A percentile compares a stretch with the other conserved stretches of the same genome.
Conservation (phyloP, 805 yeast genomes). For the Cyberlindnera euphorbiae region DNA sequence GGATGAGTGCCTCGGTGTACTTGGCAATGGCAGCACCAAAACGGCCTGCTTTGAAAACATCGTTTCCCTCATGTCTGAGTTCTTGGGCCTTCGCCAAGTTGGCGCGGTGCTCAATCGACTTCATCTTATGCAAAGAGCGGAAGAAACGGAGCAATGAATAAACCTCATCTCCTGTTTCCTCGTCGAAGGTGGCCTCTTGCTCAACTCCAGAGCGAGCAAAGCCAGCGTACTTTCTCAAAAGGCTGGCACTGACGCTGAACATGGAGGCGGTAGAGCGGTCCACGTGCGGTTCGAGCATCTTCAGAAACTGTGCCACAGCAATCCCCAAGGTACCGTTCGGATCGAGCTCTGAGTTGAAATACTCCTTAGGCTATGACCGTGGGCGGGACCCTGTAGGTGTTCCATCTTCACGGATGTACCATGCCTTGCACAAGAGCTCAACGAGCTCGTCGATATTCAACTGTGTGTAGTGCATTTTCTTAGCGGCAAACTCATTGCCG, state of each 20-base stretch:
- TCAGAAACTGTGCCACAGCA: conserved; percentile 15
- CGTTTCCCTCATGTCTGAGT: conserved; percentile 20
- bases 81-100: conserved; percentile 7
- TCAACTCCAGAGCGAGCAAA: conserved; percentile 10
- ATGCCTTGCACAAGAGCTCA: conserved; percentile 6
- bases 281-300: conserved; percentile 3
- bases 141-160: conserved; percentile 11
- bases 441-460: conserved; percentile 4
- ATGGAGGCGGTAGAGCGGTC: conserved; percentile 1
- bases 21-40: conserved; percentile 29
- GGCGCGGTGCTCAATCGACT: neutral
- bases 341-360: conserved; percentile 17
- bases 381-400: conserved; percentile 5
- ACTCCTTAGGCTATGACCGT: conserved; percentile 3
- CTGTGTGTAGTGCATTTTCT: conserved; percentile 6
- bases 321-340: conserved; percentile 15
- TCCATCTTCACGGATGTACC: conserved; percentile 17
- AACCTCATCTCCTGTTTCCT: conserved; percentile 17
- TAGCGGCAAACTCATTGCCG: conserved; percentile 2
- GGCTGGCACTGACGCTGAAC: conserved; percentile 4
- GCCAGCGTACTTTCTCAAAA: conserved; percentile 15
- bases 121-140: conserved; percentile 12
- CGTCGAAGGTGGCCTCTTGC: conserved; percentile 9
- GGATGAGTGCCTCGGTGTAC: conserved; percentile 33
- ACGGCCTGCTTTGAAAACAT: conserved; percentile 12